A percentile compares a stretch with the other conserved stretches of the same genome.
These are phyloP conservation scores for Plasmodium yoelii DNA, from an alignment of 169 alveolate species.

Conservation along the genomic window DNA sequence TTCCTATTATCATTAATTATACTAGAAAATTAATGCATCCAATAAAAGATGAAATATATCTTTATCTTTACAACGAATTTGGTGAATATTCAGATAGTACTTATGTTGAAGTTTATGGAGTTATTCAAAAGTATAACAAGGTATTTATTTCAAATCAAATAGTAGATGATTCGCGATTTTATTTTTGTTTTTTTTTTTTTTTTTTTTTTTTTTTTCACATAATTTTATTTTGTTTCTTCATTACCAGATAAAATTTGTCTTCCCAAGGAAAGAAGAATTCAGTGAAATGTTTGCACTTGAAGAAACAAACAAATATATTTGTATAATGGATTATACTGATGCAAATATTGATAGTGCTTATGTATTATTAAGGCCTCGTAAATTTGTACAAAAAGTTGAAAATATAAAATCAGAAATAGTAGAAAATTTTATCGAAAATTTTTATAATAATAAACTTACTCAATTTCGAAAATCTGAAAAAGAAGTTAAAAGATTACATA, in stretches of 20 bases:
- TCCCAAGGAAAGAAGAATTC: constrained; percentile 61
- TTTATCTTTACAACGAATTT: constrained; percentile 13
- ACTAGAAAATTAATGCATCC: constrained; percentile 19
- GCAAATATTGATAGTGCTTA: constrained; percentile 25
- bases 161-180: not conserved
- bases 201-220: not conserved
- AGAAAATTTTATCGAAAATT: constrained; percentile 3
- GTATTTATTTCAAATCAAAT: not conserved
- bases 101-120: constrained; percentile 29
- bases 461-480: constrained; percentile 32
- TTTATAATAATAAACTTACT: constrained; percentile 30
- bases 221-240: not conserved
- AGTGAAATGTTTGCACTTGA: constrained; percentile 16
- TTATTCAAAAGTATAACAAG: constrained; percentile 26
- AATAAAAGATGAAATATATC: constrained; percentile 27
- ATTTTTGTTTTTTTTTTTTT: not conserved
- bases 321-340: constrained; percentile 38
- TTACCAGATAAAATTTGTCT: constrained; percentile 44
- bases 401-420: constrained; percentile 21
- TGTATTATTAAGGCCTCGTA: constrained; percentile 36
- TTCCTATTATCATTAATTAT: constrained; percentile 54
- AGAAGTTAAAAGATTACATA: constrained; percentile 30
- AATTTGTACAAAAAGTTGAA: constrained; percentile 11
- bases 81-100: constrained; percentile 51
- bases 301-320: not conserved